Evolutionary conservation across 1,284 basidiomycete genomes (phyloP), one percentile per base, ranked within the genome.

Genomic region (Cryptococcus sp.): DNA sequence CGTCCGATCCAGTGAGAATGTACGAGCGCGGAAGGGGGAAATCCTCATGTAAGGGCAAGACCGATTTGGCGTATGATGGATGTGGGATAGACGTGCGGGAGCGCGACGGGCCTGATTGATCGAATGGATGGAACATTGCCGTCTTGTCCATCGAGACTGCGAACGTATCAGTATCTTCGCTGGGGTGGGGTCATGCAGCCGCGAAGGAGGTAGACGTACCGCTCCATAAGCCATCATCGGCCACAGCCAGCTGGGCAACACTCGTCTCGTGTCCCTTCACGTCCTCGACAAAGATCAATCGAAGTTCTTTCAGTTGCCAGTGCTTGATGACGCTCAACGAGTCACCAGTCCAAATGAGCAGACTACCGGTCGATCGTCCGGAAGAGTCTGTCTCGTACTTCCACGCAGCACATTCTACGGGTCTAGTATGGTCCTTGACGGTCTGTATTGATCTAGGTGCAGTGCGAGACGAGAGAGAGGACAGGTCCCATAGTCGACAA

Each of bases 61-160:
- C 73, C 5, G 86, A 83, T 66, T 87, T 86, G 62, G 91, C 89
- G 49, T 85, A 85, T 3, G 81, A 79, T 1, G 86, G 84, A 68
- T 91, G 89, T 0, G 78, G 73, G 58, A 93, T 84, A 1, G 83
- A 82, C 73, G 3, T 80, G 76, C 54, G 57, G 13, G 51, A 5
- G 19, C 50, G 41, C 16, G 50, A 48, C 10, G 81, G 82, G 22
- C 70, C 62, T 19, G 64, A 19, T n/a, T 71, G 73, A 49, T 60
- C 67, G 73, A 82, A 73, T 60, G 77, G 68, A 17, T 83, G 77
- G 39, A 91, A 79, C 55, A 88, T 86, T 0, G 88, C 86, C 0
- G 88, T 89, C 52, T 92, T 89, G 73, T 97, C 93, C 20, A 88
- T 83, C 5, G 93, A 96, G 2, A 88, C 93, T 93, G 72, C 17